Evolutionary conservation across 2,329 filamentous ascomycete genomes (phyloP).

Genomic region (Fusarium oligoseptatum): DNA sequence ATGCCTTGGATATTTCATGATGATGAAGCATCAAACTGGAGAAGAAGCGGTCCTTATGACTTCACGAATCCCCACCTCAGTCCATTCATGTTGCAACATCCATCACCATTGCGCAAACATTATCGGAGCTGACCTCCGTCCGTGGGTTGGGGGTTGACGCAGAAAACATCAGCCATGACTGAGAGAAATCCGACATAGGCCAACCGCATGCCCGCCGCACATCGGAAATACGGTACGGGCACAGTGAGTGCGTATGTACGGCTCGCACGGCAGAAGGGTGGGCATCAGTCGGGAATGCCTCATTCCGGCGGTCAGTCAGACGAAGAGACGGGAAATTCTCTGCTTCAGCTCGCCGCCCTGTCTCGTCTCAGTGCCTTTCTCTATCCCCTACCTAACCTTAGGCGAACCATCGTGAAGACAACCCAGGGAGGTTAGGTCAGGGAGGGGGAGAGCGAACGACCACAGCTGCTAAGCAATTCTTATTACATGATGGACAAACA

Average conservation of each 20-base stretch:
- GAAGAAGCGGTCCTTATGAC: constrained; percentile 42
- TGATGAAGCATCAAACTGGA: constrained; percentile 29
- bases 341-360: constrained; percentile 14
- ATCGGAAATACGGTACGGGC: neutral
- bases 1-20: constrained; percentile 26
- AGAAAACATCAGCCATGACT: constrained; percentile 16
- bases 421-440: constrained; percentile 5
- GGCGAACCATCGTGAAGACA: constrained; percentile 21
- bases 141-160: constrained; percentile 19
- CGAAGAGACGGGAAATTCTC: constrained; percentile 6
- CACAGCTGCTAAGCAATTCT: constrained; percentile 28
- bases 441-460: neutral
- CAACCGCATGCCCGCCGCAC: neutral
- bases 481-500: constrained; percentile 34
- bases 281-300: neutral
- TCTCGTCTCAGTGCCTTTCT: constrained; percentile 7
- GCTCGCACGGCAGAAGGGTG: neutral
- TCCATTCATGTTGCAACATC: neutral
- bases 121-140: constrained; percentile 2
- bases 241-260: neutral
- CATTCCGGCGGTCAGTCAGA: constrained; percentile 31
- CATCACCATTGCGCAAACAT: neutral
- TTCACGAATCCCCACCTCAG: constrained; percentile 43
- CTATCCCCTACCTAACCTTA: neutral
- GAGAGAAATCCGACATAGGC: constrained; percentile 20